These are phyloP conservation scores for Candida manassasensis DNA, from an alignment of 805 yeast genomes.

Conservation along the genomic window DNA sequence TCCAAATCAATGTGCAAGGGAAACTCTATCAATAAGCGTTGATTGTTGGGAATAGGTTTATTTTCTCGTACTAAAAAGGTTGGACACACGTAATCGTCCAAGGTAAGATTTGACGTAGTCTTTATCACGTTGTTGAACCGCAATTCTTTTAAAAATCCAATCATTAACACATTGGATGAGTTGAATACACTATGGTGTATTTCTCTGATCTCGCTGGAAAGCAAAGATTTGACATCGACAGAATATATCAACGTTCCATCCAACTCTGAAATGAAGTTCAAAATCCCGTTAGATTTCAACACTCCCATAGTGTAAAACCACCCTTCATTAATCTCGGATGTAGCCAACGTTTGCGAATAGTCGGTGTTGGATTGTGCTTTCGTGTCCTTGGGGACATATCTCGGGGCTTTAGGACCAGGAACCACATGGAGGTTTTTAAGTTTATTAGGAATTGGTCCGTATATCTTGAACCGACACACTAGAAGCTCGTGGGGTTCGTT, in stretches of 20 bases:
- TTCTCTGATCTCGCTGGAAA: constrained; percentile 59
- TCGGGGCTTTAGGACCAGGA: constrained; percentile 35
- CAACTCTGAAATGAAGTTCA: constrained; percentile 56
- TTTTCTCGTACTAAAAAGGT: constrained; percentile 32
- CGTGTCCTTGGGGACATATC: constrained; percentile 13
- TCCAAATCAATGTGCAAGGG: constrained; percentile 67
- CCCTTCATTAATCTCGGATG: constrained; percentile 37
- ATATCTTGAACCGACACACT: constrained; percentile 62
- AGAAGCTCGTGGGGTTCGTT: constrained; percentile 36
- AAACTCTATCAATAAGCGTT: constrained; percentile 53
- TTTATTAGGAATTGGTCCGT: constrained; percentile 53
- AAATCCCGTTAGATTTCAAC: constrained; percentile 55
- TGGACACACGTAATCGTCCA: constrained; percentile 19
- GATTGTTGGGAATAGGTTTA: constrained; percentile 26
- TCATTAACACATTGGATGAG: constrained; percentile 51
- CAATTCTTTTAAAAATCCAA: constrained; percentile 54
- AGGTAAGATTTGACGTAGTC: constrained; percentile 20
- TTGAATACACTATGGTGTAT: constrained; percentile 60
- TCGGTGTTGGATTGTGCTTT: not conserved
- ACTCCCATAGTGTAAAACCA: constrained; percentile 77
- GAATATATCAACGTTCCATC: constrained; percentile 62
- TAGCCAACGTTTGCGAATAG: not conserved
- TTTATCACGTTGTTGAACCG: constrained; percentile 39
- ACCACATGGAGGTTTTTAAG: constrained; percentile 34
- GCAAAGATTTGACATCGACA: constrained; percentile 47